Percentiles rank a stretch among this genome's conserved stretches.
These are phyloP conservation scores for Colletotrichum godetiae DNA, from an alignment of 2,329 filamentous ascomycete genomes.

Conservation along the genomic window DNA sequence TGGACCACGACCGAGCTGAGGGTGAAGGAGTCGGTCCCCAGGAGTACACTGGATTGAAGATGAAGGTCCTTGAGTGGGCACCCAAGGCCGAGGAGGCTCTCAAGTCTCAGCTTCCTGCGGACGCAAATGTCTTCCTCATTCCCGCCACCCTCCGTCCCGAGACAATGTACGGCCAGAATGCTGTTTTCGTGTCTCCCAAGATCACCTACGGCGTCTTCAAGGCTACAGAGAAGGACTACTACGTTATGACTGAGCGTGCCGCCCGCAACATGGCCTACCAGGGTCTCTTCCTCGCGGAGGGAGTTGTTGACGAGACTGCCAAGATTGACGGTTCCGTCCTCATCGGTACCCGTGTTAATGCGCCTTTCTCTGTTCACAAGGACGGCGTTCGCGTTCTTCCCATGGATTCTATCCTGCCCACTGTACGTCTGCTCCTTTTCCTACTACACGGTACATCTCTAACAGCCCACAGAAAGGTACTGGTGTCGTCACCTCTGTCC, in stretches of 20 bases:
- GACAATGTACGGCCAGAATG: conserved; percentile 98
- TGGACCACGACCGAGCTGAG: conserved; percentile 60
- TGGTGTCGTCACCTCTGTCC: conserved; percentile 94
- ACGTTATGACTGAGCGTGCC: conserved; percentile 81
- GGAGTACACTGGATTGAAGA: conserved; percentile 86
- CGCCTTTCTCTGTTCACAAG: conserved; percentile 87
- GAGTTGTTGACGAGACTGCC: conserved; percentile 78
- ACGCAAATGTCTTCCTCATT: conserved; percentile 86
- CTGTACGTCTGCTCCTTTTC: conserved; percentile 41
- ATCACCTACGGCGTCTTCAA: conserved; percentile 92
- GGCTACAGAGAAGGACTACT: conserved; percentile 81
- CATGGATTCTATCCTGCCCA: conserved; percentile 92
- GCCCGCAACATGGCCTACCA: conserved; percentile 98
- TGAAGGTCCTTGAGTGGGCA: conserved; percentile 91
- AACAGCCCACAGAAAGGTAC: conserved; percentile 76
- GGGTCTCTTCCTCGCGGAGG: conserved; percentile 82
- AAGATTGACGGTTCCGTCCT: conserved; percentile 83
- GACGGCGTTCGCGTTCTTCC: conserved; percentile 89
- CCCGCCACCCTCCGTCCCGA: conserved; percentile 93
- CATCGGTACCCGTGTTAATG: conserved; percentile 88
- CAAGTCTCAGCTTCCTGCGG: conserved; percentile 81
- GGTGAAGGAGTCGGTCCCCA: conserved; percentile 49
- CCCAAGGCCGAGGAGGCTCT: conserved; percentile 78
- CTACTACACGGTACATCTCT: background rate
- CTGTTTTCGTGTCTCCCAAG: conserved; percentile 93